These are phyloP conservation scores for Ceratobasidium sp. DNA, from an alignment of 1,284 basidiomycete species.

Conservation along the genomic window DNA sequence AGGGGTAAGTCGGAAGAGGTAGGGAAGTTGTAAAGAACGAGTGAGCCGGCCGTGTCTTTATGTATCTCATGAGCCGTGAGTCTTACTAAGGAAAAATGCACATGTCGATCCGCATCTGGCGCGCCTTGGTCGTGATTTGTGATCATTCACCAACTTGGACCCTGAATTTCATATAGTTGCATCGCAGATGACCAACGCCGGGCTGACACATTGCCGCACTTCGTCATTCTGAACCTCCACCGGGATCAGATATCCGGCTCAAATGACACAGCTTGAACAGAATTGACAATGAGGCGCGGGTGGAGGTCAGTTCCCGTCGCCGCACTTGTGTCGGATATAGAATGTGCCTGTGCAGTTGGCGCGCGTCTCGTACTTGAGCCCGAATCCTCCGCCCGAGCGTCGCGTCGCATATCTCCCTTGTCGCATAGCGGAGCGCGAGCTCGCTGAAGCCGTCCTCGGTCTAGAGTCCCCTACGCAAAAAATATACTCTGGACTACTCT, in stretches of 20 bases:
- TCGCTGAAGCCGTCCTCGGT: no score
- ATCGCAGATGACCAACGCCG: background rate
- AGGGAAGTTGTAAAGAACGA: background rate
- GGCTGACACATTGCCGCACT: background rate
- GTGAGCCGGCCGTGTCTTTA: conserved; percentile 9
- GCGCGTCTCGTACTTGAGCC: background rate
- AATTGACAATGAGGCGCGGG: background rate
- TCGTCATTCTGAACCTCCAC: background rate
- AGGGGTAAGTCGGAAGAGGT: background rate
- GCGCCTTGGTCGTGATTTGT: background rate
- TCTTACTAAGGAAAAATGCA: no score
- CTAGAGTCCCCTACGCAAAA: no score
- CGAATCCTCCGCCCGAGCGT: conserved; percentile 1
- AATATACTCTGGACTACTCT: no score
- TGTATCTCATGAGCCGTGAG: background rate
- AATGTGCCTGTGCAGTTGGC: background rate
- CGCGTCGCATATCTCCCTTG: no score
- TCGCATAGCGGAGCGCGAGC: no score
- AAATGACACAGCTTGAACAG: background rate
- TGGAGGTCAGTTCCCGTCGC: background rate
- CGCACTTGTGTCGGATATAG: no score
- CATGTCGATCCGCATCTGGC: background rate
- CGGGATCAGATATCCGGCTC: background rate
- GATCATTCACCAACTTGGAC: conserved; percentile 20
- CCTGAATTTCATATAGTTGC: conserved; percentile 6